These are phyloP conservation scores for Backusella morwellensis DNA, from an alignment of 192 early-diverging fungal species.

Conservation along the genomic window DNA sequence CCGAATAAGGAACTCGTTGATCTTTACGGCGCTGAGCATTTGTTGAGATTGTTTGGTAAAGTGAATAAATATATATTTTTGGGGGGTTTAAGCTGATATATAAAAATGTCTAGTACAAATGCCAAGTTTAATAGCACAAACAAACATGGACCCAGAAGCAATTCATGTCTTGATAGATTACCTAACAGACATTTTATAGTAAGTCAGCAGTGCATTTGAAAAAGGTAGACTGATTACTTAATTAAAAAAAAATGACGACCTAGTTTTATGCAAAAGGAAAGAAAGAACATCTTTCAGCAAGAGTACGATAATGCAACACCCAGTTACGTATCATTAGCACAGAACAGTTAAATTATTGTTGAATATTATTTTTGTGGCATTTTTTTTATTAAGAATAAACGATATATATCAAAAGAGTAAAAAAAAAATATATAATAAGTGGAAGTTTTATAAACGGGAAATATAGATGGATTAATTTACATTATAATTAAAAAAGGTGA, in stretches of 20 bases:
- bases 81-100: background rate
- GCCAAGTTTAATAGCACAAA: conserved; percentile 86
- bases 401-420: no score
- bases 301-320: conserved; percentile 89
- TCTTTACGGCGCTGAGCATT: conserved; percentile 95
- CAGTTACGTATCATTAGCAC: conserved; percentile 67
- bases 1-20: conserved; percentile 78
- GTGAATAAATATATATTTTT: background rate
- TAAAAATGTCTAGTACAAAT: conserved; percentile 69
- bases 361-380: background rate
- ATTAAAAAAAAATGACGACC: background rate
- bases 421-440: no score
- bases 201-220: conserved; percentile 20
- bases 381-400: no score
- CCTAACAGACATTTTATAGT: conserved; percentile 79
- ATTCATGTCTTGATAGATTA: conserved; percentile 77
- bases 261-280: conserved; percentile 68
- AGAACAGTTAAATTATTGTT: conserved; percentile 32
- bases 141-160: conserved; percentile 90
- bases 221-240: background rate
- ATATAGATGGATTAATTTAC: background rate
- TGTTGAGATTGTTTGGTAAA: conserved; percentile 90
- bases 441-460: background rate
- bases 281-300: conserved; percentile 67
- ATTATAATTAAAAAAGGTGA: background rate